Conservation (phyloP, 495 filamentous ascomycete species). For the Neurospora intermedia region DNA sequence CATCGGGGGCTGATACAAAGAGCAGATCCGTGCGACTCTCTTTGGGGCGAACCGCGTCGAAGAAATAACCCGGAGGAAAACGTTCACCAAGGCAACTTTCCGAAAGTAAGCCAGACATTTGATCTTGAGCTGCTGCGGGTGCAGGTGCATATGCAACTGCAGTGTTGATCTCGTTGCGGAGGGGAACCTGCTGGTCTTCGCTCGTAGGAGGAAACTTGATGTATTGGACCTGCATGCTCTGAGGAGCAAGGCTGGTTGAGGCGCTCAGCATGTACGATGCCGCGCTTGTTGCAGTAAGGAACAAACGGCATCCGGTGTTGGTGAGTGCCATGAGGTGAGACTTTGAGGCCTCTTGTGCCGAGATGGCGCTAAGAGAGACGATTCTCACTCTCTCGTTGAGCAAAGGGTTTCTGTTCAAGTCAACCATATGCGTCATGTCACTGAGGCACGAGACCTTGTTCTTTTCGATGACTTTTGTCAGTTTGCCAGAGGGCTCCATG, state of each 20-base stretch:
- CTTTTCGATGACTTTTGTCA: slow-evolving; percentile 46
- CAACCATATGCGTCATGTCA: slow-evolving; percentile 70
- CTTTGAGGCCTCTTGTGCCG: slow-evolving; percentile 66
- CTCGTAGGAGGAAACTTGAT: slow-evolving; percentile 71
- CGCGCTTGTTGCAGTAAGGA: slow-evolving; percentile 77
- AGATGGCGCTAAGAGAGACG: slow-evolving; percentile 74
- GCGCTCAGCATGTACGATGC: slow-evolving; percentile 54
- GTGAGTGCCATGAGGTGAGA: slow-evolving; percentile 87
- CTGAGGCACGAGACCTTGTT: slow-evolving; percentile 40
- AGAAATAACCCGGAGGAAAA: slow-evolving; percentile 83
- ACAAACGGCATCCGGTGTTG: slow-evolving; percentile 80
- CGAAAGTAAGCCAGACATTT: neutral
- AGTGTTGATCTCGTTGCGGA: slow-evolving; percentile 15
- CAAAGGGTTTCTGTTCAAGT: slow-evolving; percentile 44
- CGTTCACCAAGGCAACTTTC: slow-evolving; percentile 38
- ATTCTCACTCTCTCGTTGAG: slow-evolving; percentile 58
- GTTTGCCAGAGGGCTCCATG: slow-evolving; percentile 45
- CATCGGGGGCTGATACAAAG: slow-evolving; percentile 80
- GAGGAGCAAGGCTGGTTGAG: slow-evolving; percentile 55
- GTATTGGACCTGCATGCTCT: slow-evolving; percentile 93
- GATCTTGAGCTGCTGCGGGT: neutral
- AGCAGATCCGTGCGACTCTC: slow-evolving; percentile 48
- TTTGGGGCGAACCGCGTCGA: slow-evolving; percentile 53
- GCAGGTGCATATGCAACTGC: slow-evolving; percentile 10
- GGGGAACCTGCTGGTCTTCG: slow-evolving; percentile 7